Conservation (phyloP, 2,329 filamentous ascomycete species). For the Acrocalymma vagum region DNA sequence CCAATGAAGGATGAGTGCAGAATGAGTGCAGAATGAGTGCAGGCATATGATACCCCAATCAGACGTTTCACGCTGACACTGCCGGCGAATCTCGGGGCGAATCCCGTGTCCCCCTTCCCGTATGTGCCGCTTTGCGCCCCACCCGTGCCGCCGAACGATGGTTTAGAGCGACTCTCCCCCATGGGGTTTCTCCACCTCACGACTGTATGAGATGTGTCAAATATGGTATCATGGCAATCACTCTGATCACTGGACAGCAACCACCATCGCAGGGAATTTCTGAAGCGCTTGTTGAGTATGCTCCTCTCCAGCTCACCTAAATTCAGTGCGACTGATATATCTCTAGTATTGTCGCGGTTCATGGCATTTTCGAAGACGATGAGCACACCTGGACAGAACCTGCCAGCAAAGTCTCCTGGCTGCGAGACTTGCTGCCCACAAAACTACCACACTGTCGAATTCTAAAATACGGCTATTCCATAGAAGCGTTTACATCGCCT, state of each 20-base stretch:
- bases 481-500: slow-evolving; percentile 25
- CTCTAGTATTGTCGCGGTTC: slow-evolving; percentile 47
- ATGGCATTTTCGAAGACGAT: slow-evolving; percentile 42
- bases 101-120: no score
- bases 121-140: no score
- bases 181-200: no score
- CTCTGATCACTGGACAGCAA: background rate
- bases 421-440: slow-evolving; percentile 41
- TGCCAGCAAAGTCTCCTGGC: slow-evolving; percentile 36
- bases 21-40: no score
- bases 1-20: background rate
- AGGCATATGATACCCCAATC: no score
- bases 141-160: no score
- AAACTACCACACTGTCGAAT: slow-evolving; percentile 26
- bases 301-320: background rate
- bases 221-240: slow-evolving; percentile 8
- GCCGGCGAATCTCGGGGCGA: no score
- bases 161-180: no score
- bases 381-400: slow-evolving; percentile 42
- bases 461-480: slow-evolving; percentile 34
- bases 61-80: no score
- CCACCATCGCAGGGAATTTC: background rate
- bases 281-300: slow-evolving; percentile 2
- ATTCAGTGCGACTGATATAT: slow-evolving; percentile 15
- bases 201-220: background rate